Conservation (phyloP, 306 rosid species). For the Cotoneaster glaucophyllus region DNA sequence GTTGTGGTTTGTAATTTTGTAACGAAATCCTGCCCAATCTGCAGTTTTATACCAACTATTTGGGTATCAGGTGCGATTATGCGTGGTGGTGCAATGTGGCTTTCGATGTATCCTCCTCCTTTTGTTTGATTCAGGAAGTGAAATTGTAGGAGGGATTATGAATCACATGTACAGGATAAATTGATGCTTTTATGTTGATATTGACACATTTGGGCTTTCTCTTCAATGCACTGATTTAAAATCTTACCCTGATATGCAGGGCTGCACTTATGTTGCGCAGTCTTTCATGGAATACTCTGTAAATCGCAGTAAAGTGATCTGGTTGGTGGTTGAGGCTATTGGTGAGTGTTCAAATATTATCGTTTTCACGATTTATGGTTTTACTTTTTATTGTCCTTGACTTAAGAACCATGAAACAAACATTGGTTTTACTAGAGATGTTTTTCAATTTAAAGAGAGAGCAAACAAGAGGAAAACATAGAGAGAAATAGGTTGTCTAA, state of each 20-base stretch:
- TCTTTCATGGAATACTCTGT: slow-evolving; percentile 45
- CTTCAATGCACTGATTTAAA: slow-evolving; percentile 11
- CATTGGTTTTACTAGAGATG: background rate
- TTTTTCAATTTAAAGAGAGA: background rate
- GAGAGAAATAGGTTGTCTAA: background rate
- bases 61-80: background rate
- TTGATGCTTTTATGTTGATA: background rate
- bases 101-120: background rate
- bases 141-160: background rate
- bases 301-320: slow-evolving; percentile 55
- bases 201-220: background rate
- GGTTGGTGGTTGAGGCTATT: slow-evolving; percentile 70
- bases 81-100: background rate
- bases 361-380: background rate
- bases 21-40: background rate
- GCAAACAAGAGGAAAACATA: background rate
- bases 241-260: slow-evolving; percentile 44
- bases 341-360: slow-evolving; percentile 40
- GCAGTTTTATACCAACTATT: background rate
- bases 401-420: background rate
- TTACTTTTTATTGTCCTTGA: background rate
- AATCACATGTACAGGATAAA: background rate
- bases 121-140: background rate
- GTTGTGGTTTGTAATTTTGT: background rate
- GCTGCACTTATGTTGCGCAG: slow-evolving; percentile 50